Evolutionary conservation across 148 eudicot genomes (phyloP).

Genomic region (Chenopodium suecicum): DNA sequence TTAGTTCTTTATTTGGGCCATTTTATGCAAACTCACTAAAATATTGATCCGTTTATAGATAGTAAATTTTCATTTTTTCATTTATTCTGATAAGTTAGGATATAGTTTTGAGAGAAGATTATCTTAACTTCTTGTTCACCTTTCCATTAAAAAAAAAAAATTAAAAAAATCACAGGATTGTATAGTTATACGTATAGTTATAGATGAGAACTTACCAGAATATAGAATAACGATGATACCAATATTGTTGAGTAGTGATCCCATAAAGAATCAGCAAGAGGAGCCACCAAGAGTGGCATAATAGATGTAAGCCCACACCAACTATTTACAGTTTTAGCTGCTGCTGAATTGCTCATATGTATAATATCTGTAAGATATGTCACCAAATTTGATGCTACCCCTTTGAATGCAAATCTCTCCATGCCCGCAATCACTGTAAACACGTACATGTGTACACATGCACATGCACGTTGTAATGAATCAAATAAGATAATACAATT

Average conservation of each 20-base stretch:
- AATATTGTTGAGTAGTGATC: conserved; percentile 63
- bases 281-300: conserved; percentile 78
- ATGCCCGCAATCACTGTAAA: conserved; percentile 70
- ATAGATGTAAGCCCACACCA: conserved; percentile 89
- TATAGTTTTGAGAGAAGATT: too few relatives aligned
- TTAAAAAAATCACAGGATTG: too few relatives aligned
- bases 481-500: too few relatives aligned
- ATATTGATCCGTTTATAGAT: too few relatives aligned
- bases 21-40: too few relatives aligned
- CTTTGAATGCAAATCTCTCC: conserved; percentile 98
- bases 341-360: conserved; percentile 77
- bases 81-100: too few relatives aligned
- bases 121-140: too few relatives aligned
- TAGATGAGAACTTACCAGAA: conserved; percentile 42
- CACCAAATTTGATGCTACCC: conserved; percentile 95
- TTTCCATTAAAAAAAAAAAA: too few relatives aligned
- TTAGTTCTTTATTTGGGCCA: too few relatives aligned
- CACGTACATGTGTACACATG: background rate
- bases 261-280: conserved; percentile 73
- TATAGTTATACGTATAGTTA: too few relatives aligned
- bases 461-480: background rate
- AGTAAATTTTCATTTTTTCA: too few relatives aligned
- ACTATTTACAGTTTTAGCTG: conserved; percentile 78
- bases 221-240: conserved; percentile 60
- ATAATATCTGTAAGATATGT: conserved; percentile 70